phyloP scores from a whole-genome alignment of 148 eudicot genomes.

The Polygonum maritimum region DNA sequence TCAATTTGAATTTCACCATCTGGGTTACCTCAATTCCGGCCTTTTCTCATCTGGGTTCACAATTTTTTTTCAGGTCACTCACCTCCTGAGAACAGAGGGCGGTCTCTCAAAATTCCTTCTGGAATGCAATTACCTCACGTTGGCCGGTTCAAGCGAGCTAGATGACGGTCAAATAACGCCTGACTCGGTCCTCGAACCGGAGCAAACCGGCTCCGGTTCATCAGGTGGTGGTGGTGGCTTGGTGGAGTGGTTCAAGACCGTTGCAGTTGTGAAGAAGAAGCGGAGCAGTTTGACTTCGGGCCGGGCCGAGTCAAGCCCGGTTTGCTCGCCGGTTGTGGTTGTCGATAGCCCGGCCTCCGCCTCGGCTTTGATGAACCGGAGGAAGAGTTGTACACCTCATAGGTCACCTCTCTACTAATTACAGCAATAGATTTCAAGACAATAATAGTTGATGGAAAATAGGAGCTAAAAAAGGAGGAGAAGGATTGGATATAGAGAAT shows the following conservation, averaged over 20 bases:
- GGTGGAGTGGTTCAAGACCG: constrained; percentile 11
- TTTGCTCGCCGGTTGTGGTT: constrained; percentile 10
- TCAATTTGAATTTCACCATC: neutral
- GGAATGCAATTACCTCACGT: constrained; percentile 3
- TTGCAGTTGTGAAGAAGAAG: constrained; percentile 32
- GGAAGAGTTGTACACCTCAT: neutral
- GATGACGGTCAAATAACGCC: constrained; percentile 18
- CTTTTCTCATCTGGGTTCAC: neutral
- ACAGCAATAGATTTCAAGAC: neutral
- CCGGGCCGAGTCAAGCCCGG: constrained; percentile 1
- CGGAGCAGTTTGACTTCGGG: constrained; percentile 21
- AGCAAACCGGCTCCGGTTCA: constrained; percentile 28
- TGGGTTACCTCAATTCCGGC: neutral
- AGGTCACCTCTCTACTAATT: neutral
- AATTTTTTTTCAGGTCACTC: neutral
- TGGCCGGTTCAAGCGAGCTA: constrained; percentile 20
- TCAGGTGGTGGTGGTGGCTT: constrained; percentile 5
- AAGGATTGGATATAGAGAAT: neutral
- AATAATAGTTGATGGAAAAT: neutral
- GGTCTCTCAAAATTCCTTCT: constrained; percentile 11
- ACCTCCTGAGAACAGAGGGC: constrained; percentile 5
- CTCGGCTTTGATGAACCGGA: neutral
- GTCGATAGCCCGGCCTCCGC: neutral
- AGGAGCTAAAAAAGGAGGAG: neutral
- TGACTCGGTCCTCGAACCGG: constrained; percentile 33